phyloP scores from a whole-genome alignment of 2,329 filamentous ascomycete species.

The Penicillium sp. region DNA sequence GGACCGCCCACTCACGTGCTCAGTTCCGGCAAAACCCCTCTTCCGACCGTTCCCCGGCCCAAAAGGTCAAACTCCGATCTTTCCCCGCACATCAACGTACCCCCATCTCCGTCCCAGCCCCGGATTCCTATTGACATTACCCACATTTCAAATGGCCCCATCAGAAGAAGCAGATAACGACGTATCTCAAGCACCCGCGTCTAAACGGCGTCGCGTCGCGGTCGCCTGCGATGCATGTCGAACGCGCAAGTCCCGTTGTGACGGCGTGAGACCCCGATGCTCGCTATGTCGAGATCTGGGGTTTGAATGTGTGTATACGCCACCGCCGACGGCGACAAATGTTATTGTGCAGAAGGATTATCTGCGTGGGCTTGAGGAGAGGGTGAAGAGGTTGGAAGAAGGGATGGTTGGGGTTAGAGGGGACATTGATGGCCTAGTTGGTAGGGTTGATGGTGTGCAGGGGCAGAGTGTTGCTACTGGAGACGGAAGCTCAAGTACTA shows the following conservation, averaged over 20 bases:
- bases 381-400: constrained; percentile 39
- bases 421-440: constrained; percentile 19
- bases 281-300: constrained; percentile 50
- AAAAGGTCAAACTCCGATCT: background rate
- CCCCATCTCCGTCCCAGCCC: constrained; percentile 8
- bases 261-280: constrained; percentile 52
- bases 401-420: constrained; percentile 22
- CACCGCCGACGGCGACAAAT: constrained; percentile 45
- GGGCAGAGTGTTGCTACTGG: background rate
- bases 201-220: constrained; percentile 47
- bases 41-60: background rate
- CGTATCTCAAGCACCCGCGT: constrained; percentile 11
- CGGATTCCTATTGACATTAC: background rate
- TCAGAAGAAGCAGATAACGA: constrained; percentile 11
- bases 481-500: constrained; percentile 1
- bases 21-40: background rate
- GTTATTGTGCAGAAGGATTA: constrained; percentile 50
- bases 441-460: constrained; percentile 8
- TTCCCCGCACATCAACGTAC: constrained; percentile 8
- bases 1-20: background rate
- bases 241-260: constrained; percentile 49
- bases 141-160: constrained; percentile 11
- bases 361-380: constrained; percentile 35
- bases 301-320: constrained; percentile 53
- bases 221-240: constrained; percentile 49